Conservation (phyloP, 2,329 filamentous ascomycete species). For the Zymoseptoria ardabiliae region DNA sequence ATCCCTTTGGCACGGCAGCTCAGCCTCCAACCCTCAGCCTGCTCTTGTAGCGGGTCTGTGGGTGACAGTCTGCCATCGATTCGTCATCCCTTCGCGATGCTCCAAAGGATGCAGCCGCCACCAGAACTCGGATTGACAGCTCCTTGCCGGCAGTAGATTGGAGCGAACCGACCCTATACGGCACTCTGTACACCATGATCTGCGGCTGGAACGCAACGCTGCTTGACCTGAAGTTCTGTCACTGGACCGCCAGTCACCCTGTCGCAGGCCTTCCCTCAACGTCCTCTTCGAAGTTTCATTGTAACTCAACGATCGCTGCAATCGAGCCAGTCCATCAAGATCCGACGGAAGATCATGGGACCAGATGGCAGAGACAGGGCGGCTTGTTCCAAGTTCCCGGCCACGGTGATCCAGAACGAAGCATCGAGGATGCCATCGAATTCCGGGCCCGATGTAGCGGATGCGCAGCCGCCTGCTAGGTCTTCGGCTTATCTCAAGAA, state of each 20-base stretch:
- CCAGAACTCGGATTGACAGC: background rate
- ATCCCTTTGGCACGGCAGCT: background rate
- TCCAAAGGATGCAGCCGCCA: background rate
- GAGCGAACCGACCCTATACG: background rate
- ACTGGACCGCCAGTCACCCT: too few relatives aligned
- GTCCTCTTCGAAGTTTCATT: background rate
- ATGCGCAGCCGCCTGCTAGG: background rate
- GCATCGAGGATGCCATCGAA: background rate
- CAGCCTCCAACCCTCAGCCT: background rate
- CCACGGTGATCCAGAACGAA: background rate
- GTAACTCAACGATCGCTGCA: background rate
- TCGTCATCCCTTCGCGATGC: background rate
- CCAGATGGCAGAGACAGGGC: background rate
- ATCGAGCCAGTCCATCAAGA: background rate
- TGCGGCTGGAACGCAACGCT: background rate
- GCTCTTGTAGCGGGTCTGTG: background rate
- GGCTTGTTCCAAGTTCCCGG: background rate
- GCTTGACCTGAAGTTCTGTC: too few relatives aligned
- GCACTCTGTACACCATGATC: background rate
- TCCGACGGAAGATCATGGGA: background rate
- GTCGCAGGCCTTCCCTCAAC: background rate
- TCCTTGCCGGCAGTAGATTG: background rate
- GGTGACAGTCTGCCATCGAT: background rate
- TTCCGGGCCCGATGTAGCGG: background rate
- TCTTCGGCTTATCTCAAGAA: background rate